phyloP scores from a whole-genome alignment of 2,329 filamentous ascomycete genomes.

The Proliferodiscus dingleyae region DNA sequence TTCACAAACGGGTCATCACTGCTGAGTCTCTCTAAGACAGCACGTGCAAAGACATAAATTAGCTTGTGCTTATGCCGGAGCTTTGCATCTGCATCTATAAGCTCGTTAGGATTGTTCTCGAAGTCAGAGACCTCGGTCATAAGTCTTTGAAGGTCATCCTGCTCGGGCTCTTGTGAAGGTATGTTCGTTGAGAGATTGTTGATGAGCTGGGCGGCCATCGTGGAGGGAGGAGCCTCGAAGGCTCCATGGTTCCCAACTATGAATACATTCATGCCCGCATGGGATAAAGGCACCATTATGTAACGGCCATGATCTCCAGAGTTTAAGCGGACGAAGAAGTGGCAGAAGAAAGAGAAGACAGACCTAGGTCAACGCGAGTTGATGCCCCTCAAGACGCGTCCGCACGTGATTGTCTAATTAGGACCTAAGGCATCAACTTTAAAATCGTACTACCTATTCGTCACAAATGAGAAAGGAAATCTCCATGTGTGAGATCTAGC shows the following conservation, averaged over 20 bases:
- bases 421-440: too few relatives aligned
- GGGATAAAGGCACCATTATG: constrained; percentile 22
- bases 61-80: constrained; percentile 77
- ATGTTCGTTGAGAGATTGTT: constrained; percentile 67
- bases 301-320: constrained; percentile 17
- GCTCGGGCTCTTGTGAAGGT: constrained; percentile 59
- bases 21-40: constrained; percentile 66
- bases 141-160: constrained; percentile 70
- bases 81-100: constrained; percentile 54
- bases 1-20: constrained; percentile 63
- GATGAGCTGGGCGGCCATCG: constrained; percentile 81
- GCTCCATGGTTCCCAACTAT: constrained; percentile 13
- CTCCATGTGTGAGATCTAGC: too few relatives aligned
- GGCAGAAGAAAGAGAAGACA: background rate
- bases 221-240: constrained; percentile 59
- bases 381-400: constrained; percentile 8
- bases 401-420: too few relatives aligned
- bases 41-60: constrained; percentile 76
- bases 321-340: background rate
- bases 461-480: too few relatives aligned
- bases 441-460: too few relatives aligned
- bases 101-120: constrained; percentile 48
- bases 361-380: constrained; percentile 7
- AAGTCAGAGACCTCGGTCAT: constrained; percentile 54
- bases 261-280: constrained; percentile 10